Percentiles rank a stretch among this genome's conserved stretches.
phyloP scores from a whole-genome alignment of 2,329 filamentous ascomycete genomes.

The Pseudocercospora vitis region DNA sequence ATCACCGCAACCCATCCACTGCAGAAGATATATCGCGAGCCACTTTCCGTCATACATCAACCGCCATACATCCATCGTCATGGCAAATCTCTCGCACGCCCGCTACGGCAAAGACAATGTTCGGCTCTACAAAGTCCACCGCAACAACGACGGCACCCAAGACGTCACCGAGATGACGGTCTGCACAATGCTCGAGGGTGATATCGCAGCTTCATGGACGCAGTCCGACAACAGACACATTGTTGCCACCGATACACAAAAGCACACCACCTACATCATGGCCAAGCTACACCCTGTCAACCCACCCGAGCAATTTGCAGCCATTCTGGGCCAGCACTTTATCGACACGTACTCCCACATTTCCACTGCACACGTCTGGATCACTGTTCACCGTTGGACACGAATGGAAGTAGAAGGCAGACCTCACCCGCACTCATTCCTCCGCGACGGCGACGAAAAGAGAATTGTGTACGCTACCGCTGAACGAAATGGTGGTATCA shows the following conservation, averaged over 20 bases:
- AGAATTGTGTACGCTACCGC: slow-evolving; percentile 76
- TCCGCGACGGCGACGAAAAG: slow-evolving; percentile 84
- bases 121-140: slow-evolving; percentile 92
- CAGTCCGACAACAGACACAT: slow-evolving; percentile 90
- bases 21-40: no score
- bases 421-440: slow-evolving; percentile 92
- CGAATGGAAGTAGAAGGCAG: slow-evolving; percentile 83
- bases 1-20: no score
- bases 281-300: slow-evolving; percentile 91
- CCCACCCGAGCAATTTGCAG: slow-evolving; percentile 88
- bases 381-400: slow-evolving; percentile 87
- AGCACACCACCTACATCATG: slow-evolving; percentile 87
- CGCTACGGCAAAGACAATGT: slow-evolving; percentile 97
- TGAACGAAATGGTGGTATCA: slow-evolving; percentile 66
- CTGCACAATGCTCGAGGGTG: slow-evolving; percentile 86
- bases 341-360: slow-evolving; percentile 86
- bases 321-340: slow-evolving; percentile 84
- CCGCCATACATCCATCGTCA: slow-evolving; percentile 30
- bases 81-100: slow-evolving; percentile 56
- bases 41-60: not conserved
- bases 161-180: slow-evolving; percentile 94
- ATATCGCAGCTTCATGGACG: slow-evolving; percentile 88
- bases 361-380: slow-evolving; percentile 74
- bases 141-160: slow-evolving; percentile 75
- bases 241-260: slow-evolving; percentile 96